Base-by-base conservation (phyloP, 768 basidiomycete species). In the Termitomyces sp. region DNA sequence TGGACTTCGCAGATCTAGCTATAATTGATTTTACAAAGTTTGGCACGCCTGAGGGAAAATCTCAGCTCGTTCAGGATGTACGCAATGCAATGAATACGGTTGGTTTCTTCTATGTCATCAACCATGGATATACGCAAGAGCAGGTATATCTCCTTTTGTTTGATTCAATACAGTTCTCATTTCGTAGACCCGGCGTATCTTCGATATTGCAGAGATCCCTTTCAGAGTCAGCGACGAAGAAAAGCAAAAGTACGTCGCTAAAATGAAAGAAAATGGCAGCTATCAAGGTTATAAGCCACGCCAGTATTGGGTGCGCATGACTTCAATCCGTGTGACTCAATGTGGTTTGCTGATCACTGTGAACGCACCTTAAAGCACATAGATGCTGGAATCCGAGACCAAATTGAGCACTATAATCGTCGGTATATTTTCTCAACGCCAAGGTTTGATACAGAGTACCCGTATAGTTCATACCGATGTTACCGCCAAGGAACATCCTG, bases 391-490 rank as follows among this genome's bases (percentile, higher is more conserved):
- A 81, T 88, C 26, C 76, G 70, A 16, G 87, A 88, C 64, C 84
- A 87, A 62, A 63, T 87, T n/a, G 86, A 88, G 64, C 74, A 81
- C 51, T 88, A 88, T 65, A 84, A 82, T 62, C 75, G 87, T 87
- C 60, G 59, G 79, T 63, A 10, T 3, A 16, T 16, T 53, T n/a
- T 61, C 14, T 23, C 40, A 20, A 32, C n/a, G 18, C 9, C 16
- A 9, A 40, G 14, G 38, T 16, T 40, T 40, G 14, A 40, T 40
- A 40, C 16, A 40, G 16, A 40, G 14, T 1, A 40, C 5, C 38
- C 38, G 5, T 4, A 40, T 5, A 78, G 76, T 78, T 23, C 67
- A 76, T 58, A 65, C 68, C 40, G 64, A 74, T 55, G 70, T 76
- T 14, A 68, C 35, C 5, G 70, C 67, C 40, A 69, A 70, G 23